Percentiles rank a stretch among this genome's conserved stretches.
phyloP scores from a whole-genome alignment of 257 asterid genomes.

The Datura wrightii region DNA sequence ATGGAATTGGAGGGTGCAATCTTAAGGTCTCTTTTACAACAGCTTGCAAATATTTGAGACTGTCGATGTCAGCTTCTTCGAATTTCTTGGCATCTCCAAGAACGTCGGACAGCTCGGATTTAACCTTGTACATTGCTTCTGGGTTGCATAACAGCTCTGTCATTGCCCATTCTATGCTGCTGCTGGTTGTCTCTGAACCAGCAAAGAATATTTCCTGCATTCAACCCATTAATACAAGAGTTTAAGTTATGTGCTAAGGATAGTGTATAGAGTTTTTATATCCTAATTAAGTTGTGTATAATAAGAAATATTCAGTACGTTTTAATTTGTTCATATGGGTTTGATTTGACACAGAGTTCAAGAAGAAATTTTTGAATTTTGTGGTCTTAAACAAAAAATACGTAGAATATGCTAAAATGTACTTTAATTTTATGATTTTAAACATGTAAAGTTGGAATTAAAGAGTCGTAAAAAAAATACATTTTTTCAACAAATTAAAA shows the following conservation, averaged over 20 bases:
- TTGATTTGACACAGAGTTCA: too few species aligned
- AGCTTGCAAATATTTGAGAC: conserved; percentile 58
- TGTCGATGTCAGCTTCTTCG: conserved; percentile 56
- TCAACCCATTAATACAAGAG: not conserved
- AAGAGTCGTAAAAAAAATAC: too few species aligned
- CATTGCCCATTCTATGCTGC: conserved; percentile 73
- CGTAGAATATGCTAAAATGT: too few species aligned
- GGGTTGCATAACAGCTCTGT: conserved; percentile 69
- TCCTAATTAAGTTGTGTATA: too few species aligned
- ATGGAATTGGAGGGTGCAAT: conserved; percentile 63
- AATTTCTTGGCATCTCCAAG: conserved; percentile 45
- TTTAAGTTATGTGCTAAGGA: not conserved
- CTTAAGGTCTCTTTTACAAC: conserved; percentile 57
- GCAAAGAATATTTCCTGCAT: conserved; percentile 71
- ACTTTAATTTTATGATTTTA: too few species aligned
- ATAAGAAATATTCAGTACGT: too few species aligned
- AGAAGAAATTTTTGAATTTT: too few species aligned
- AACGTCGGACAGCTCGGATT: conserved; percentile 50
- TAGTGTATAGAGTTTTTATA: not conserved
- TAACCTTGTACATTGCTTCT: conserved; percentile 47
- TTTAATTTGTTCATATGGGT: too few species aligned
- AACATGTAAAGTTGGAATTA: too few species aligned
- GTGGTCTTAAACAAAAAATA: too few species aligned
- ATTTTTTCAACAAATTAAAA: too few species aligned
- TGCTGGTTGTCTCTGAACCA: conserved; percentile 74